A percentile compares a stretch with the other conserved stretches of the same genome.
phyloP scores from a whole-genome alignment of 2,329 filamentous ascomycete species.

The Akanthomyces lecanii region DNA sequence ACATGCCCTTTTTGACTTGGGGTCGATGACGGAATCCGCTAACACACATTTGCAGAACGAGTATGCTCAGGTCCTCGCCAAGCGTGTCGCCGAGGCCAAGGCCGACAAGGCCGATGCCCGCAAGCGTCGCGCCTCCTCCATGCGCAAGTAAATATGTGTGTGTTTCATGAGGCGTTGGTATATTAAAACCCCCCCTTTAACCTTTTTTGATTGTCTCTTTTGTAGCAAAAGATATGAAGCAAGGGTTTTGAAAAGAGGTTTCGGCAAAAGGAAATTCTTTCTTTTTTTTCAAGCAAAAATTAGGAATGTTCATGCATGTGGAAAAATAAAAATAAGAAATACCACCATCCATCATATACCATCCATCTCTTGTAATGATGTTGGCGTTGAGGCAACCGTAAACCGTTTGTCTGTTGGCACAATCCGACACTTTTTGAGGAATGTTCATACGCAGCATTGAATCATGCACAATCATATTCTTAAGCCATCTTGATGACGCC shows the following conservation, averaged over 20 bases:
- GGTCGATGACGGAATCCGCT: neutral
- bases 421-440: neutral
- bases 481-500: constrained; percentile 18
- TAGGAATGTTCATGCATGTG: constrained; percentile 3
- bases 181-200: constrained; percentile 11
- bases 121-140: constrained; percentile 95
- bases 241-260: constrained; percentile 2
- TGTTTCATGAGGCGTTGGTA: constrained; percentile 17
- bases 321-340: constrained; percentile 13
- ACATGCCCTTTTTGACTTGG: neutral
- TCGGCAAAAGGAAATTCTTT: constrained; percentile 23
- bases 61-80: constrained; percentile 92
- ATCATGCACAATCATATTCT: constrained; percentile 30
- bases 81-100: constrained; percentile 96
- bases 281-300: neutral
- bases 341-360: neutral
- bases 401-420: neutral
- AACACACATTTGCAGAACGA: constrained; percentile 66
- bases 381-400: neutral
- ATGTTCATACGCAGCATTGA: constrained; percentile 30
- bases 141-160: constrained; percentile 70
- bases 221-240: constrained; percentile 9
- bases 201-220: constrained; percentile 19
- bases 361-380: neutral
- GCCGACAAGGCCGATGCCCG: constrained; percentile 86